Conservation (phyloP, 2,329 filamentous ascomycete genomes). For the Calycina herbarum region DNA sequence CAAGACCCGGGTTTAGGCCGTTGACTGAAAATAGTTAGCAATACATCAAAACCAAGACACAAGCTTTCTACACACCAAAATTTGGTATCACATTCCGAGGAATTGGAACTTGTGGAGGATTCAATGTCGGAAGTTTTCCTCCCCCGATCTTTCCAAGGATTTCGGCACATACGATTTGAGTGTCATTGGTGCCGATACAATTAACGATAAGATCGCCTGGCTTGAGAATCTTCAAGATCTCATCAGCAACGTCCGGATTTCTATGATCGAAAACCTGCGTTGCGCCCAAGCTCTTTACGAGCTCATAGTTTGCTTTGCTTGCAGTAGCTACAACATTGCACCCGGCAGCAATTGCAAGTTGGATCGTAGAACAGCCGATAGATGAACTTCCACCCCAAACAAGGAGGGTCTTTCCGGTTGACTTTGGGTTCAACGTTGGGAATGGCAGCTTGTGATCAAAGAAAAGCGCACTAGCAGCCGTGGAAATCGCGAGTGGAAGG, state of each 20-base stretch:
- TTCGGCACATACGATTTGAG: constrained; percentile 33
- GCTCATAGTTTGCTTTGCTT: constrained; percentile 39
- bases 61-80: constrained; percentile 14
- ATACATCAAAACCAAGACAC: too few species aligned
- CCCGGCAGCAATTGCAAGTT: constrained; percentile 44
- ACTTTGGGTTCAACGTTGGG: constrained; percentile 2
- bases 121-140: constrained; percentile 25
- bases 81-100: constrained; percentile 32
- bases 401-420: constrained; percentile 37
- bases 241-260: constrained; percentile 21
- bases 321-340: constrained; percentile 42
- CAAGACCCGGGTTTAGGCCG: constrained; percentile 31
- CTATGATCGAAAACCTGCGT: constrained; percentile 48
- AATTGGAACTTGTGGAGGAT: constrained; percentile 18
- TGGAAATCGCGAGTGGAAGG: constrained; percentile 35
- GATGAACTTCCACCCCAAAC: constrained; percentile 51
- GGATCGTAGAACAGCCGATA: constrained; percentile 48
- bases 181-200: constrained; percentile 29
- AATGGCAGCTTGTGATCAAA: constrained; percentile 12
- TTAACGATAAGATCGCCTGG: constrained; percentile 29
- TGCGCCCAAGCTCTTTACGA: constrained; percentile 46
- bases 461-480: constrained; percentile 27
- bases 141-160: constrained; percentile 34
- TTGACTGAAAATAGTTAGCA: constrained; percentile 25
- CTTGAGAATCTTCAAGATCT: constrained; percentile 21